These are phyloP conservation scores for Hypoxylon sp. DNA, from an alignment of 2,329 filamentous ascomycete genomes.

Conservation along the genomic window DNA sequence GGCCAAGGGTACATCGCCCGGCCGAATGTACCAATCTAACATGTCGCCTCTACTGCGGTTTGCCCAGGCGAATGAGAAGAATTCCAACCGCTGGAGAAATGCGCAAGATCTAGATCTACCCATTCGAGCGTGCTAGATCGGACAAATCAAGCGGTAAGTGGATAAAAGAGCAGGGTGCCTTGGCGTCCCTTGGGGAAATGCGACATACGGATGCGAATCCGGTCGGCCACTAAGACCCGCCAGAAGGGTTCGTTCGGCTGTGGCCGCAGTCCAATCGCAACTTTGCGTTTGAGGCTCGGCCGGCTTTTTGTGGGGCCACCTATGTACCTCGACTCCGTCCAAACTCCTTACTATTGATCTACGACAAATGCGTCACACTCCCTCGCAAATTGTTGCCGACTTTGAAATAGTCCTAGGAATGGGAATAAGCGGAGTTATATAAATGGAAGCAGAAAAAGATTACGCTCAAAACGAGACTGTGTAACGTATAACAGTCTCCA, in stretches of 20 bases:
- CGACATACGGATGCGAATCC: conserved; percentile 17
- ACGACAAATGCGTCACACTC: neutral
- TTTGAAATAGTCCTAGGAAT: neutral
- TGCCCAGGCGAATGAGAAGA: conserved; percentile 8
- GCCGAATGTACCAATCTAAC: neutral
- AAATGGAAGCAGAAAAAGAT: neutral
- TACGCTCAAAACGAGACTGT: neutral
- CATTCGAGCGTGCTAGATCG: conserved; percentile 14
- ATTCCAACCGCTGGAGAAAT: conserved; percentile 1
- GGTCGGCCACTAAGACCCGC: conserved; percentile 28
- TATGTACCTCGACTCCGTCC: conserved; percentile 7
- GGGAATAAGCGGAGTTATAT: neutral
- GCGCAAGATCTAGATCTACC: conserved; percentile 28
- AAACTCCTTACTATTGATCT: neutral
- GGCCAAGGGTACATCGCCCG: neutral
- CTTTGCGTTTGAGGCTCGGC: conserved; percentile 33
- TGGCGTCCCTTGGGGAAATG: conserved; percentile 12
- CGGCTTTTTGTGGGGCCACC: conserved; percentile 25
- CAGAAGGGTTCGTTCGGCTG: conserved; percentile 34
- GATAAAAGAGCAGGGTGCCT: conserved; percentile 21
- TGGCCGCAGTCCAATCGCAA: conserved; percentile 41
- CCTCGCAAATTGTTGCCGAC: neutral
- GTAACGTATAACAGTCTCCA: neutral
- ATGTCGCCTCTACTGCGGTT: conserved; percentile 1
- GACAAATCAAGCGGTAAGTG: conserved; percentile 31